Evolutionary conservation across 352 stramenopile species (phyloP), one percentile per base, ranked within the genome.

Genomic region (Phytophthora podocarpi): DNA sequence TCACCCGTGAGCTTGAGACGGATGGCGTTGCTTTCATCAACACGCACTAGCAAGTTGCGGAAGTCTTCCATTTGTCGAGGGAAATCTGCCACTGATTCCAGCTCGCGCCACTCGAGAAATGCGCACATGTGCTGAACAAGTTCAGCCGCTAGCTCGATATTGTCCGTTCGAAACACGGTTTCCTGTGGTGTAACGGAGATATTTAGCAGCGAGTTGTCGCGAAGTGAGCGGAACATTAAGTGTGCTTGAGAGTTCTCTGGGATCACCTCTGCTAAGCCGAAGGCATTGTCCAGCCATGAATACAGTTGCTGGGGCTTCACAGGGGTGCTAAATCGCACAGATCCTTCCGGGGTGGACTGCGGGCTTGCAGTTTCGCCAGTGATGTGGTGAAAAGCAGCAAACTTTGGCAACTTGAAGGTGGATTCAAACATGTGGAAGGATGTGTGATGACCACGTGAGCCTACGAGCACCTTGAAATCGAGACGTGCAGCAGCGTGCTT

Each of bases 1-100:
- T 98, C 93, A 21, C 92, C 92, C 21, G 83, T 96, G 32, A 98
- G 77, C 57, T 94, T 92, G 18, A 96, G 77, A 2, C 93, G 84
- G 32, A 97, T 87, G 11, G 76, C 74, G 64, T 97, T 97, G 71
- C 80, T 93, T 53, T 97, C 87, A 58, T 89, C 80, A 1, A 98
- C 91, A 11, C 81, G 82, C 27, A 91, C 34, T 27, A 93, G 68
- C 40, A 93, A 56, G 23, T 78, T 76, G 34, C 84, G 76, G 53
- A 98, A 91, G 8, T 80, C 70, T 9, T 89, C 80, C 81, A 97
- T 93, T 77, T 98, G 91, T 10, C 62, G 60, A 2, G 92, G 90
- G 41, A 98, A 98, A 28, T 97, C 78, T 12, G 81, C 87, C 6
- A 81, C 45, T 6, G 86, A 94, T 41, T 96, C 84, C 15, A 98